Evolutionary conservation across 192 early-diverging fungal genomes (phyloP).

Genomic region (Podila minutissima): DNA sequence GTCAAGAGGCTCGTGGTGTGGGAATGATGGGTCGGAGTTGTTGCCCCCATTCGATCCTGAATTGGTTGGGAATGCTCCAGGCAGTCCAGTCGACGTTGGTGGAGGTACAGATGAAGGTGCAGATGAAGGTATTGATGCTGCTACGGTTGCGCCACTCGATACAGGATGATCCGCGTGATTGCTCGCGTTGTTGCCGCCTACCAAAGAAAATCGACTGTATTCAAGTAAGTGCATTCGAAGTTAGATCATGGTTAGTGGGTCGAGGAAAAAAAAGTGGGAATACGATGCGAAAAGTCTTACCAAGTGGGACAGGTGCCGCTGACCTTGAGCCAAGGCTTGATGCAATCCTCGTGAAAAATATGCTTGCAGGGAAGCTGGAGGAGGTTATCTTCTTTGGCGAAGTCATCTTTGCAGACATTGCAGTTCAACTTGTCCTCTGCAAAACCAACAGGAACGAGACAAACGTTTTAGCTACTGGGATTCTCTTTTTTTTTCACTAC

Average conservation of each 20-base stretch:
- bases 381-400: constrained; percentile 69
- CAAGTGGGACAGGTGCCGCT: constrained; percentile 96
- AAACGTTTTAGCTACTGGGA: neutral
- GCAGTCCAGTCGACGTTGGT: neutral
- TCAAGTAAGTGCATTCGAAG: neutral
- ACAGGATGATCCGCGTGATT: neutral
- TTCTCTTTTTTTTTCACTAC: neutral
- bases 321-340: constrained; percentile 91
- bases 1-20: constrained; percentile 10
- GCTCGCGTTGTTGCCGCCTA: constrained; percentile 8
- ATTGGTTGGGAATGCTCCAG: constrained; percentile 12
- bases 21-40: neutral
- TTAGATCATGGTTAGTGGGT: neutral
- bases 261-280: too few relatives aligned
- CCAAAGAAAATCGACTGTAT: constrained; percentile 24
- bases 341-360: constrained; percentile 88
- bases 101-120: too few relatives aligned
- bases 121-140: neutral
- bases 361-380: constrained; percentile 86
- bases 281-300: constrained; percentile 32
- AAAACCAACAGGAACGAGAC: neutral
- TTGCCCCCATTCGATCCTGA: neutral
- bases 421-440: constrained; percentile 77
- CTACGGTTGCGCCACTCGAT: neutral
- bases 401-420: constrained; percentile 93